These are phyloP conservation scores for Myxozyma udenii DNA, from an alignment of 805 yeast species.

Conservation along the genomic window DNA sequence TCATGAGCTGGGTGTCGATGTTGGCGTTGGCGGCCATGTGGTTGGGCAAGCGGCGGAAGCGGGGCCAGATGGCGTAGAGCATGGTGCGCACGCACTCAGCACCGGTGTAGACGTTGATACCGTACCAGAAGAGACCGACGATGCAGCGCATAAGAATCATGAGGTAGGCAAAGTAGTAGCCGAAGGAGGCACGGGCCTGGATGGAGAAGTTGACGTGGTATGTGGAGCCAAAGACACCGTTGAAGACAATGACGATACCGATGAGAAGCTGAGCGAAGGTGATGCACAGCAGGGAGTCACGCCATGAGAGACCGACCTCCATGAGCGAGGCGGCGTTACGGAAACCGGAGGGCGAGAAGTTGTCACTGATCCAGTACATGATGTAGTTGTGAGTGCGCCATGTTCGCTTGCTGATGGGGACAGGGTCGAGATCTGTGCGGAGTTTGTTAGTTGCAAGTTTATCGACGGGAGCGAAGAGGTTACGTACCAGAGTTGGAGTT, in stretches of 20 bases:
- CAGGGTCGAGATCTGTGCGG: conserved; percentile 29
- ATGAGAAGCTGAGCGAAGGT: conserved; percentile 45
- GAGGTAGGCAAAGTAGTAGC: conserved; percentile 80
- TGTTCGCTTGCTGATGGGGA: conserved; percentile 40
- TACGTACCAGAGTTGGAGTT: conserved; percentile 16
- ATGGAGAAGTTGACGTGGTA: conserved; percentile 53
- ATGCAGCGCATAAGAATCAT: conserved; percentile 74
- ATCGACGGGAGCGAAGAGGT: no score
- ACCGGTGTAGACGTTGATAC: conserved; percentile 82
- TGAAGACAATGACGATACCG: conserved; percentile 43
- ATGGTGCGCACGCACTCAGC: conserved; percentile 76
- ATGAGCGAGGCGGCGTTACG: conserved; percentile 45
- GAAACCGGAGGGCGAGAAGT: conserved; percentile 43
- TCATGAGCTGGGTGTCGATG: conserved; percentile 50
- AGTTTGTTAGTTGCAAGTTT: no score
- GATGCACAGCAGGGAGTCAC: conserved; percentile 46
- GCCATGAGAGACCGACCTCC: conserved; percentile 45
- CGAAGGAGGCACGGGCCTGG: conserved; percentile 46
- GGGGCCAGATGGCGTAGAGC: conserved; percentile 69
- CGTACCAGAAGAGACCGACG: conserved; percentile 83
- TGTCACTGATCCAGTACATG: conserved; percentile 31
- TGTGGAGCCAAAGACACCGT: conserved; percentile 49
- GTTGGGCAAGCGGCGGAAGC: conserved; percentile 41
- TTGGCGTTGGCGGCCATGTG: conserved; percentile 32
- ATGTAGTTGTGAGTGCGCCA: conserved; percentile 48